These are phyloP conservation scores for Dryas drummondii DNA, from an alignment of 306 rosid genomes.

Conservation along the genomic window DNA sequence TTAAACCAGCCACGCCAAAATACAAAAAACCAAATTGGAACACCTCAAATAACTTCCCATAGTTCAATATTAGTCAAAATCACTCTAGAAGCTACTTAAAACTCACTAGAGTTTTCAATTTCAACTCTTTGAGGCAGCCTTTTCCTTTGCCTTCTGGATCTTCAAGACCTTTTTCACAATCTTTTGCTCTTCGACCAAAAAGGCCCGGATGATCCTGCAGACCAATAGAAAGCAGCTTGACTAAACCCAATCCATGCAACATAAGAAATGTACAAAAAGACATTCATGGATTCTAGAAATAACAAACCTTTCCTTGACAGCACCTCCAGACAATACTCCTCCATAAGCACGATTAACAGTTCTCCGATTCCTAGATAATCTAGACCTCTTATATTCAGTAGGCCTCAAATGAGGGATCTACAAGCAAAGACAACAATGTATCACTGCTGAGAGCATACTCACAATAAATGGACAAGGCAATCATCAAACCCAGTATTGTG, in stretches of 20 bases:
- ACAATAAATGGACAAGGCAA: neutral
- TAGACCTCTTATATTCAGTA: slow-evolving; percentile 77
- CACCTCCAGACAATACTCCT: slow-evolving; percentile 78
- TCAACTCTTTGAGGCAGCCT: slow-evolving; percentile 57
- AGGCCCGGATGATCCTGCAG: slow-evolving; percentile 75
- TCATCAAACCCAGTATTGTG: neutral
- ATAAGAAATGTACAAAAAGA: neutral
- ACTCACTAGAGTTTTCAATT: neutral
- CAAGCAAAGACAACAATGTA: slow-evolving; percentile 1
- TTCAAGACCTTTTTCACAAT: slow-evolving; percentile 92
- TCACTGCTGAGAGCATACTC: neutral
- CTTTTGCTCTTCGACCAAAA: slow-evolving; percentile 88
- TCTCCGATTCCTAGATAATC: slow-evolving; percentile 71
- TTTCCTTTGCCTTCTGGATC: slow-evolving; percentile 88
- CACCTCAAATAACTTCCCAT: neutral
- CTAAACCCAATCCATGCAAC: slow-evolving; percentile 1
- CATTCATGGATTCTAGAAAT: no score
- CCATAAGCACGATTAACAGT: slow-evolving; percentile 85
- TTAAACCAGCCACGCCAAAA: slow-evolving; percentile 4
- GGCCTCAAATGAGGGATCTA: slow-evolving; percentile 94
- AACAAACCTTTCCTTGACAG: slow-evolving; percentile 75
- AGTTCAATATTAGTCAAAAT: neutral
- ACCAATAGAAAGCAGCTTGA: neutral
- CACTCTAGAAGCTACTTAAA: slow-evolving; percentile 13
- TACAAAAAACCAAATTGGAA: neutral